Percentiles rank a stretch among this genome's conserved stretches.
Conservation (phyloP, 192 early-diverging fungal genomes). For the Funneliformis mosseae region DNA sequence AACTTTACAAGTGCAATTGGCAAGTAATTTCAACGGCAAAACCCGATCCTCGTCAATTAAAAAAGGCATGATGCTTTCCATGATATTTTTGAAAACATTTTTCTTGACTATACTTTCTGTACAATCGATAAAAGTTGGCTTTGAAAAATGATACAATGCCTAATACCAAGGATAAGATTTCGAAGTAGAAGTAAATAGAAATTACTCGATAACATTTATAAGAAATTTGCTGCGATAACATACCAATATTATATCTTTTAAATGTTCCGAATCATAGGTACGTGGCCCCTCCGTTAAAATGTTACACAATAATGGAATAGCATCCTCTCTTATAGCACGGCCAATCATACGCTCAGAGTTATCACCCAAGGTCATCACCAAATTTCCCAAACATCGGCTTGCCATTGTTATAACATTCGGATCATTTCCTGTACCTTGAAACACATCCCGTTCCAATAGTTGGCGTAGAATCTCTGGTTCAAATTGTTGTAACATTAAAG, state of each 20-base stretch:
- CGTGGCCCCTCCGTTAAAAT: slow-evolving; percentile 5
- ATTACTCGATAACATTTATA: background rate
- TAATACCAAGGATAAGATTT: background rate
- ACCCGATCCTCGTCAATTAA: background rate
- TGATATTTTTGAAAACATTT: background rate
- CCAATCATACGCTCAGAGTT: background rate
- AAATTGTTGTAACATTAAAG: background rate
- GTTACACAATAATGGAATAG: background rate
- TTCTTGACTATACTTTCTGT: background rate
- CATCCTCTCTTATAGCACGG: background rate
- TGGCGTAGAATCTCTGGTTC: background rate
- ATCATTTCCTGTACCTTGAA: background rate
- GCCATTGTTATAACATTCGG: slow-evolving; percentile 12
- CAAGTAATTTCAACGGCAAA: background rate
- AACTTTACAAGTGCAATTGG: background rate
- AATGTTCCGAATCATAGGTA: slow-evolving; percentile 15
- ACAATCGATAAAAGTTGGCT: background rate
- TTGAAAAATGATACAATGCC: slow-evolving; percentile 19
- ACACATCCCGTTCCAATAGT: background rate
- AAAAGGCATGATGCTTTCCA: background rate
- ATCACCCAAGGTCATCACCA: background rate
- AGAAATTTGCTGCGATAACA: background rate
- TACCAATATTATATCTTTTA: slow-evolving; percentile 15
- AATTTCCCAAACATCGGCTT: slow-evolving; percentile 2
- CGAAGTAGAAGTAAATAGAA: background rate